Evolutionary conservation across 345 rosid genomes (phyloP), one percentile per base, ranked within the genome.

Genomic region (Syzygium aromaticum): DNA sequence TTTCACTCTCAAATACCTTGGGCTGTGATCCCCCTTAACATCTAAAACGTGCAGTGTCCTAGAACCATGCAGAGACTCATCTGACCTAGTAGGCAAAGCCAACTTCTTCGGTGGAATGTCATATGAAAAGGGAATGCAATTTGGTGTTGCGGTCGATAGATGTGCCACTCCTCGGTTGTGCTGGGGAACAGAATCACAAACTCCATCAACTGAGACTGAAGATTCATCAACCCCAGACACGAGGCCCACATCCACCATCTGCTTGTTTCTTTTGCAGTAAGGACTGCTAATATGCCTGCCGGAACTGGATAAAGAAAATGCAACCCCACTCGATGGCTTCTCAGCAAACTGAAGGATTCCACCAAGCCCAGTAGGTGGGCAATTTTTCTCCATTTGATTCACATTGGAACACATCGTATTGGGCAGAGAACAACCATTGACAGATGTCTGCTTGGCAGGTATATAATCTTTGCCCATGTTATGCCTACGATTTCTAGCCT

Each of bases 61-160:
- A 33, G 95, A 78, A 85, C 87, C 87, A 64, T 83, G 89, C 43
- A 93, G 82, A 87, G 88, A 84, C 84, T 86, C 53, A 86, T 89
- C 87, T 54, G 46, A 51, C 51, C 86, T 93, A 77, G 91, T 85
- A 87, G 93, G 61, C 83, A 78, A 91, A 86, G 89, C 86, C 21
- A 49, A 67, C 80, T 84, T 83, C 89, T 89, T 92, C 38, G 87
- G 92, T 40, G 93, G 88, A 86, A 90, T 88, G 82, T 51, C 86
- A 88, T 90, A 90, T 6, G 90, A 57, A 87, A 90, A 89, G 51
- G 94, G 93, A 87, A 87, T 85, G 56, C 61, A 89, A 90, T 89
- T 95, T 86, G 94, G 89, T 63, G 91, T 82, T 90, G 89, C 25
- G 86, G 96, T 80, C 77, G 95, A 94, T 40, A 87, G 89, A 85